Percentiles rank a stretch among this genome's conserved stretches.
These are phyloP conservation scores for Ophiostoma sp. DNA, from an alignment of 2,329 filamentous ascomycete genomes.

Conservation along the genomic window DNA sequence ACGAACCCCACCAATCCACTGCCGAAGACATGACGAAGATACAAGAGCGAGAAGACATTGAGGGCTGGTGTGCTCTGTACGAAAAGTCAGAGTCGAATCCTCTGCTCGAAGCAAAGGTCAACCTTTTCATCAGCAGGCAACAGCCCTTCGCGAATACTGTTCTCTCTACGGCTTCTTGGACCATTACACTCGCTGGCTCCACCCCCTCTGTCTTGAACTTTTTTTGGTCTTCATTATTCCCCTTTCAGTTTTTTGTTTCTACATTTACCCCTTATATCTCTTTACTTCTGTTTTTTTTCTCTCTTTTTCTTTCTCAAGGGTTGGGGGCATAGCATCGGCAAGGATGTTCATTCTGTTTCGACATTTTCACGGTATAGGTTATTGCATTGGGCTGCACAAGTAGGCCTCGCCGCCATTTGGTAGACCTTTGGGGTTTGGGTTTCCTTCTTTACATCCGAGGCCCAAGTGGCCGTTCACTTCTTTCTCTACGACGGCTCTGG, in stretches of 20 bases:
- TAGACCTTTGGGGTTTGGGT: slow-evolving; percentile 3
- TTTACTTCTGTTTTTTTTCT: slow-evolving; percentile 8
- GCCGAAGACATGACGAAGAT: slow-evolving; percentile 23
- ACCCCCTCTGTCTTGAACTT: no score
- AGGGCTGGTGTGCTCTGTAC: not conserved
- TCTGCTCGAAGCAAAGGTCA: no score
- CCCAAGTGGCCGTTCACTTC: slow-evolving; percentile 3
- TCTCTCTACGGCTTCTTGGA: not conserved
- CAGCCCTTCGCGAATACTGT: not conserved
- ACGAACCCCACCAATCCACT: slow-evolving; percentile 13
- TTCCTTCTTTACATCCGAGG: not conserved
- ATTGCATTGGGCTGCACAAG: not conserved
- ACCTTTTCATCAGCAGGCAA: no score
- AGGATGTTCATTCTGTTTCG: not conserved
- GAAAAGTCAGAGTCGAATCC: no score
- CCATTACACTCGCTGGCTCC: not conserved
- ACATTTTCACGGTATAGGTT: not conserved
- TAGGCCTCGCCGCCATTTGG: not conserved
- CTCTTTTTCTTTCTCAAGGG: slow-evolving; percentile 8
- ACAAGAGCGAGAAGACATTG: not conserved
- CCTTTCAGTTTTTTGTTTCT: slow-evolving; percentile 16
- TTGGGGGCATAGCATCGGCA: not conserved
- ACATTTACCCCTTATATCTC: not conserved
- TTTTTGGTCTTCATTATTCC: slow-evolving; percentile 16
- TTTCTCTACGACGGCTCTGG: not conserved